Percentiles rank a stretch among this genome's conserved stretches.
phyloP scores from a whole-genome alignment of 2,329 filamentous ascomycete species.

The Epichloe sibirici region DNA sequence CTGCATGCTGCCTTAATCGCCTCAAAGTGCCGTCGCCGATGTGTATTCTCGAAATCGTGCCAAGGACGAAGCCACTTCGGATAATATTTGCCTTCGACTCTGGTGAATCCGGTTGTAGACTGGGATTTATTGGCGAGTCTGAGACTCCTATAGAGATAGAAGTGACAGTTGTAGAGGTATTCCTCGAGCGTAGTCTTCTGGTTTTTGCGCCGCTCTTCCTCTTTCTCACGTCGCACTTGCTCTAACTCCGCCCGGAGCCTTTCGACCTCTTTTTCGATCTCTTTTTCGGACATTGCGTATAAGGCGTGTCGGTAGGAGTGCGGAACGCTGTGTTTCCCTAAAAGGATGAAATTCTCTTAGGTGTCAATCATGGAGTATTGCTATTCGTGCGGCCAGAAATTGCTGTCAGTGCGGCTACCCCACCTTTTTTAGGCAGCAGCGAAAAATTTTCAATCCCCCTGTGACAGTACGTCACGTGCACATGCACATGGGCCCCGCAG shows the following conservation, averaged over 20 bases:
- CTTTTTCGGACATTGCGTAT: background rate
- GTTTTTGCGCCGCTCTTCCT: constrained; percentile 4
- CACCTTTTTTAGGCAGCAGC: too few relatives aligned
- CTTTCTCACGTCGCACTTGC: constrained; percentile 1
- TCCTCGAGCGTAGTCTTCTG: constrained; percentile 9
- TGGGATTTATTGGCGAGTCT: background rate
- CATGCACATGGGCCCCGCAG: too few relatives aligned
- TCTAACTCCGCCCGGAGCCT: background rate
- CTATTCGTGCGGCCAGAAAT: too few relatives aligned
- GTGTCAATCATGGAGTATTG: too few relatives aligned
- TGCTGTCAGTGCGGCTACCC: too few relatives aligned
- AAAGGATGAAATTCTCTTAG: too few relatives aligned
- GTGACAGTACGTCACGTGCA: too few relatives aligned
- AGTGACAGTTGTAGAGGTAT: constrained; percentile 11
- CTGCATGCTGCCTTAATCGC: constrained; percentile 6
- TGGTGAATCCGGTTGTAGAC: constrained; percentile 3
- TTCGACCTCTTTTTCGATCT: background rate
- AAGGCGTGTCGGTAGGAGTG: too few relatives aligned
- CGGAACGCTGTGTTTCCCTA: too few relatives aligned
- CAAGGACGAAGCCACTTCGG: constrained; percentile 11
- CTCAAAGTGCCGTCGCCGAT: constrained; percentile 8
- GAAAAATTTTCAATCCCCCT: too few relatives aligned
- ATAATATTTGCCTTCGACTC: constrained; percentile 11
- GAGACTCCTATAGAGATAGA: constrained; percentile 7
- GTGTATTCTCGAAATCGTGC: constrained; percentile 5